Base-by-base conservation (phyloP, 768 basidiomycete species). In the Boletus vermiculosoides region DNA sequence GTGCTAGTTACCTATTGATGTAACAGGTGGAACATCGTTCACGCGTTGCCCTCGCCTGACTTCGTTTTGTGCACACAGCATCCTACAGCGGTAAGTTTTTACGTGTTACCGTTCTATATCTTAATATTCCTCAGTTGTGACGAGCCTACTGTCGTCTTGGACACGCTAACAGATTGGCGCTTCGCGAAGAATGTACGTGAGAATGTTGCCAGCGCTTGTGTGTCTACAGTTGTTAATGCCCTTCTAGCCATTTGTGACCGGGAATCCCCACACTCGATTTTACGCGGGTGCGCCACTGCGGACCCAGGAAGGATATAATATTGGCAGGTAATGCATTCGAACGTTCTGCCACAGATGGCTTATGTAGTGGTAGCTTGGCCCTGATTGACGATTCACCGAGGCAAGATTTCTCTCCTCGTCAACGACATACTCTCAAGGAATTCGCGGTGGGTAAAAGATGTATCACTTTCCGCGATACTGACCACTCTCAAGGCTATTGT, bases 241-340 rank as follows among this genome's bases (percentile, higher is more conserved):
- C 25, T 20, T 56, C 9, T 57, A 94, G 90, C 92, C 92, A 0
- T 75, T 87, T 52, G 90, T 92, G 39, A 76, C 71, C 2, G 87
- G 83, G 5, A 63, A 76, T 30, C 90, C 92, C 6, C 69, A 84
- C 56, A 79, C 93, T 31, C 81, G 92, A 20, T 98, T 98, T 71
- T 96, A 94, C 68, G 95, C 94, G 4, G 94, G 92, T 16, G 92
- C 92, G 28, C 94, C 94, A 5, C 67, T 98, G 44, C 81, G 92
- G 45, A 97, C 95, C 2, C 81, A 87, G 51, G 94, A 97, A 55
- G 94, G 94, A 5, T 90, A 79, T 72, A 97, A 96, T 65, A 85
- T 97, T 55, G 94, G 92, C 71, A 86, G 85, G 84, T 87, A 69
- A 72, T 81, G 74, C 23, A 41, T 49, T 25, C 37, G n/a, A 25